Evolutionary conservation across 371 early-diverging fungal species (phyloP).

Genomic region (Mortierella sp.): DNA sequence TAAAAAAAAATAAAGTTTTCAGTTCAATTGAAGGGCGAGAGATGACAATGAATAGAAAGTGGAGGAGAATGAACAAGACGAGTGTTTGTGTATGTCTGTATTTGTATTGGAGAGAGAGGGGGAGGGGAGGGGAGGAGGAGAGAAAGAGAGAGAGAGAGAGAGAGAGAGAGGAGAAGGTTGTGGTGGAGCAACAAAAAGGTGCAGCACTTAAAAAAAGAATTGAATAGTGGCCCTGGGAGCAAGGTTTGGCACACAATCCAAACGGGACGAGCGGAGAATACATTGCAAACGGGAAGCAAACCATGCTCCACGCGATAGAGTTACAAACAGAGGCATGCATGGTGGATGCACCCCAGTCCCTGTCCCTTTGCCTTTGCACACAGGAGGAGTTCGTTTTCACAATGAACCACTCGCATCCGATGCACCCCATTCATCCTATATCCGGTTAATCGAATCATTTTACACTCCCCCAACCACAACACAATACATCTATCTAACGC

Average conservation of each 20-base stretch:
- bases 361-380: too few species aligned
- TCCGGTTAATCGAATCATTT: too few species aligned
- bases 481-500: too few species aligned
- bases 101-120: not conserved
- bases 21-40: not conserved
- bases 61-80: not conserved
- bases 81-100: not conserved
- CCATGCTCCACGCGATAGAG: not conserved
- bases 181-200: not conserved
- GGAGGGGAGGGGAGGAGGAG: not conserved
- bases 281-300: not conserved
- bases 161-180: not conserved
- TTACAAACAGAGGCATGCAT: not conserved
- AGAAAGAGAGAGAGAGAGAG: not conserved
- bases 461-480: too few species aligned
- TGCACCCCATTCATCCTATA: too few species aligned
- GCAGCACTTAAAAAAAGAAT: not conserved
- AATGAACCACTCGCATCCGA: too few species aligned
- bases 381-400: too few species aligned
- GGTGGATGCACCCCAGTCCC: not conserved
- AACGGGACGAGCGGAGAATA: conserved; percentile 6
- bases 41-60: not conserved
- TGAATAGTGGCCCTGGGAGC: not conserved
- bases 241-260: not conserved
- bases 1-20: not conserved